Base-by-base conservation (phyloP, 2,329 filamentous ascomycete species). In the Zasmidium angulare region DNA sequence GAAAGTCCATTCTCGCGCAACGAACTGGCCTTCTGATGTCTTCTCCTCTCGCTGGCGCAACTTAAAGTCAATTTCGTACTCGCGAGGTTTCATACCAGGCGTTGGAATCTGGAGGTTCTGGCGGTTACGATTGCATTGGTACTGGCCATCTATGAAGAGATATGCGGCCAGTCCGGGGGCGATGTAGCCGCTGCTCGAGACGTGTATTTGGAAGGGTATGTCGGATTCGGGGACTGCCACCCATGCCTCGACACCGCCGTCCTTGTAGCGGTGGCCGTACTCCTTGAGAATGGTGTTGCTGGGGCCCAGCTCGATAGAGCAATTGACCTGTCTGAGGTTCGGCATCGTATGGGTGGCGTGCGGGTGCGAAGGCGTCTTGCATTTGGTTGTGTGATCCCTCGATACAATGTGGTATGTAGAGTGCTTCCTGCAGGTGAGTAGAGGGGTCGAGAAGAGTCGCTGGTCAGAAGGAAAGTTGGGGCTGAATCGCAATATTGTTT, bases 131-230 rank as follows among this genome's bases (percentile, higher is more conserved):
- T 85, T 85, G 71, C 81, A 83, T 66, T 85, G 82, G 61, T 84
- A 84, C 4, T 79, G 70, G 19, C 83, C 83, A 63, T 85, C 83
- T 46, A 84, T 83, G 72, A 79, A 85, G 23, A 85, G 81, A 60
- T 81, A 82, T 69, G 82, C 78, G 1, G 81, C 78, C 11, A 85
- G 69, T 0, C 83, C 83, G 22, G 79, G 75, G 1, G 79, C 79
- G 62, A 85, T 82, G 71, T 80, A 85, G 26, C 76, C 78, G 36
- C 71, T 71, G 0, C 81, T 81, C 2, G 71, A 76, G 43, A 85
- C 74, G 60, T 77, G 80, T 36, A 85, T 72, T 20, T 72, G 76
- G 69, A 85, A 85, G 0, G 75, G 69, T 1, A 73, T 70, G n/a
- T 76, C 71, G 14, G 74, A 70, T 49, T 73, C 69, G 2, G 82